Conservation (phyloP, 2,329 filamentous ascomycete genomes). For the Nigrospora osmanthi region DNA sequence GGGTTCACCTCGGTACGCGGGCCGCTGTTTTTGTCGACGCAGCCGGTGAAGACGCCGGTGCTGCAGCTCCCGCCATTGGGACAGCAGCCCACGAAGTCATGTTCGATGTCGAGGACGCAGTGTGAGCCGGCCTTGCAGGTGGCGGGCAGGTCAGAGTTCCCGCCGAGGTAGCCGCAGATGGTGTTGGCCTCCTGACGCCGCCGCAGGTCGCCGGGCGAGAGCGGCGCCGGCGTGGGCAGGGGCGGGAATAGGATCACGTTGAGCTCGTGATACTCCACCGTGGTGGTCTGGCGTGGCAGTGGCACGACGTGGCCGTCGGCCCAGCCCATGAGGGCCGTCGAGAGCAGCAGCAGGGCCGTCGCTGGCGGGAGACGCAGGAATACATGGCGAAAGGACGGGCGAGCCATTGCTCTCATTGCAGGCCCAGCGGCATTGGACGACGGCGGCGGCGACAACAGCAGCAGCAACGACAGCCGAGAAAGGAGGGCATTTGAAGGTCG, state of each 20-base stretch:
- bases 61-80: slow-evolving; percentile 44
- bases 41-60: slow-evolving; percentile 48
- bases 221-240: slow-evolving; percentile 31
- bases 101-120: slow-evolving; percentile 43
- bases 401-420: slow-evolving; percentile 16
- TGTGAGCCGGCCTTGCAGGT: slow-evolving; percentile 51
- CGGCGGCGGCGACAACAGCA: too few species aligned
- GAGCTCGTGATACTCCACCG: slow-evolving; percentile 26
- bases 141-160: slow-evolving; percentile 41
- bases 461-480: too few species aligned
- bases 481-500: too few species aligned
- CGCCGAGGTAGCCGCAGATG: slow-evolving; percentile 50
- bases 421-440: too few species aligned
- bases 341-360: slow-evolving; percentile 24
- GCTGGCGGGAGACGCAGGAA: slow-evolving; percentile 27
- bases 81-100: slow-evolving; percentile 48
- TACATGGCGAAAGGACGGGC: slow-evolving; percentile 15
- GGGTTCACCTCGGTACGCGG: slow-evolving; percentile 44
- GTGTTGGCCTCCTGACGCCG: slow-evolving; percentile 40
- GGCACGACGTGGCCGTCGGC: slow-evolving; percentile 30
- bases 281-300: slow-evolving; percentile 24
- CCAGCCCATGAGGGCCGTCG: slow-evolving; percentile 19
- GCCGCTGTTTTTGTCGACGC: slow-evolving; percentile 43
- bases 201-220: slow-evolving; percentile 24
- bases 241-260: slow-evolving; percentile 31